phyloP scores from a whole-genome alignment of 495 filamentous ascomycete genomes.

The Entonaema liquescens region DNA sequence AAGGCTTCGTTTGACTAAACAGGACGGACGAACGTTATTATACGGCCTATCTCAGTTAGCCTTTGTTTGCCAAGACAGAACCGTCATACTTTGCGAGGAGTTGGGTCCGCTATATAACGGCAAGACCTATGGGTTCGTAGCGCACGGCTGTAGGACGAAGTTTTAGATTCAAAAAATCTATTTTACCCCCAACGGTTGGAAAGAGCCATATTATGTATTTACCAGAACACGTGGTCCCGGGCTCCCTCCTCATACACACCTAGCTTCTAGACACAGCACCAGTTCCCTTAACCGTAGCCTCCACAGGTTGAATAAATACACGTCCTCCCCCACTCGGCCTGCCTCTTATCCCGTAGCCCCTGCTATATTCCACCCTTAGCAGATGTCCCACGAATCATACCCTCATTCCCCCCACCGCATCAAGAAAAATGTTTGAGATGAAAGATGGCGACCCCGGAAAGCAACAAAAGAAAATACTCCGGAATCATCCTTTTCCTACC shows the following conservation, averaged over 20 bases:
- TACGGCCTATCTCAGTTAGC: not conserved
- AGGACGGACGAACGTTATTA: not conserved
- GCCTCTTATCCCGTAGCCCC: slow-evolving; percentile 33
- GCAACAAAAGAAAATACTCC: slow-evolving; percentile 32
- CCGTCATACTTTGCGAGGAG: not conserved
- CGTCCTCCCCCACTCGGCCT: slow-evolving; percentile 22
- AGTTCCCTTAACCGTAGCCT: slow-evolving; percentile 4
- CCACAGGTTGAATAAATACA: slow-evolving; percentile 30
- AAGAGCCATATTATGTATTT: slow-evolving; percentile 46
- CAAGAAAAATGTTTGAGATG: slow-evolving; percentile 29
- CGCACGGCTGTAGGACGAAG: not conserved
- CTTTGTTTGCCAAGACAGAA: not conserved
- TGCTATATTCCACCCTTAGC: slow-evolving; percentile 7
- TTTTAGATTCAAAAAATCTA: slow-evolving; percentile 19
- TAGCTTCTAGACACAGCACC: slow-evolving; percentile 13
- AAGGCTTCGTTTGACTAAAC: no score
- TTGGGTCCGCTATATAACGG: not conserved
- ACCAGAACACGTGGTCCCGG: slow-evolving; percentile 25
- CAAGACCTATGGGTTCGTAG: not conserved
- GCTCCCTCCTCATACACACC: slow-evolving; percentile 16
- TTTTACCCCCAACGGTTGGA: slow-evolving; percentile 11
- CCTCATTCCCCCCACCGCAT: slow-evolving; percentile 15
- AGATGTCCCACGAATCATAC: slow-evolving; percentile 29
- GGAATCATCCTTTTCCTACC: slow-evolving; percentile 8
- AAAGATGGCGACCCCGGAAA: slow-evolving; percentile 29